Percentiles rank a stretch among this genome's conserved stretches.
Evolutionary conservation across 441 rosid species (phyloP).

Genomic region (Corymbia calophylla): DNA sequence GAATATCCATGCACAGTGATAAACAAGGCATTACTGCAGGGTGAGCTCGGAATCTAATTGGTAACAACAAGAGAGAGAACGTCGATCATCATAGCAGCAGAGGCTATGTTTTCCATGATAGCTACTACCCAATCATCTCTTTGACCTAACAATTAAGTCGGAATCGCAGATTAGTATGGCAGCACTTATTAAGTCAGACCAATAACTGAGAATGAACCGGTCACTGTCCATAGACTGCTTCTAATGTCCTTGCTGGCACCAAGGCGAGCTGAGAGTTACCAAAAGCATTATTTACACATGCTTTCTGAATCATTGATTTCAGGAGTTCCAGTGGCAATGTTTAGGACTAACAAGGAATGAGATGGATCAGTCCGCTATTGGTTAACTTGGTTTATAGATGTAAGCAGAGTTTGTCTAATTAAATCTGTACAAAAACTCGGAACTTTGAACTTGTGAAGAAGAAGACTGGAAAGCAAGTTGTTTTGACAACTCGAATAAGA

Average conservation of each 20-base stretch:
- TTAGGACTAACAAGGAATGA: not conserved
- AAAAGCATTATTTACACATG: not conserved
- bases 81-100: not conserved
- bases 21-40: not conserved
- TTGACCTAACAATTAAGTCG: not conserved
- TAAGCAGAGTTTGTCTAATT: not conserved
- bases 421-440: not conserved
- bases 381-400: not conserved
- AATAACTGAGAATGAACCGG: not conserved
- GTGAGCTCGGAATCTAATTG: not conserved
- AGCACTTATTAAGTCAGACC: not conserved
- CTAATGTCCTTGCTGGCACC: not conserved
- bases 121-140: not conserved
- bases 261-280: not conserved
- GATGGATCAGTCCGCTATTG: not conserved
- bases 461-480: not conserved
- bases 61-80: not conserved
- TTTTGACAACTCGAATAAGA: not conserved
- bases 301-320: not conserved
- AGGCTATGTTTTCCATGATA: not conserved
- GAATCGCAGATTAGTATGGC: not conserved
- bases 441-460: not conserved
- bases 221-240: not conserved
- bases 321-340: not conserved
- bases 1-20: not conserved